Conservation (phyloP, 331 rosid genomes). For the Arachis monticola region DNA sequence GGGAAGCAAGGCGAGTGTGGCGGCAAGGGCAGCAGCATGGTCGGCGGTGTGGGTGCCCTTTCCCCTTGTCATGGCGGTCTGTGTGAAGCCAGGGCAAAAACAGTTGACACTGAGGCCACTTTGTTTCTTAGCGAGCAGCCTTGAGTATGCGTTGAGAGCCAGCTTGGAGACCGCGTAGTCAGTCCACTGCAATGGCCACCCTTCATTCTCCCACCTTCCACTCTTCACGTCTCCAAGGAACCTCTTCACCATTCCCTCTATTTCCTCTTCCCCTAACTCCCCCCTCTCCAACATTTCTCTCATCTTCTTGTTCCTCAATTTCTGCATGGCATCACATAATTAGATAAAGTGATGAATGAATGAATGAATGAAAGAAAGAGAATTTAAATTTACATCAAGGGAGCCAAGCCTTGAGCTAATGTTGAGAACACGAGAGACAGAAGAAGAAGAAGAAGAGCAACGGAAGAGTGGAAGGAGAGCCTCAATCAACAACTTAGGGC, state of each 20-base stretch:
- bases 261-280: conserved; percentile 55
- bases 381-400: conserved; percentile 46
- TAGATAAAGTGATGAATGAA: background rate
- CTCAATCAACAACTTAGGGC: conserved; percentile 65
- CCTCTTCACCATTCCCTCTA: conserved; percentile 49
- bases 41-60: conserved; percentile 72
- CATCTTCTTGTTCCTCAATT: conserved; percentile 54
- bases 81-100: conserved; percentile 91
- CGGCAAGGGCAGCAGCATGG: conserved; percentile 54
- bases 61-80: conserved; percentile 81
- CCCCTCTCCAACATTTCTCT: conserved; percentile 44
- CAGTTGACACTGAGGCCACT: conserved; percentile 59
- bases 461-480: conserved; percentile 73
- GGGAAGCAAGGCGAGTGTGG: conserved; percentile 69
- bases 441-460: conserved; percentile 45
- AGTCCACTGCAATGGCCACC: conserved; percentile 93
- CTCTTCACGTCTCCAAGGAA: conserved; percentile 64
- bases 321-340: conserved; percentile 46
- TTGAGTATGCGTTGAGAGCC: conserved; percentile 76
- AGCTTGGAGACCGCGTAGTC: conserved; percentile 83
- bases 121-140: conserved; percentile 64
- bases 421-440: conserved; percentile 66
- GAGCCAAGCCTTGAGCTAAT: conserved; percentile 91
- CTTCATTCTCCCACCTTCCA: conserved; percentile 66
- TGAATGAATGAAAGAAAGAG: background rate